Conservation (phyloP, 2,329 filamentous ascomycete genomes). For the Dothiorella sarmentorum region DNA sequence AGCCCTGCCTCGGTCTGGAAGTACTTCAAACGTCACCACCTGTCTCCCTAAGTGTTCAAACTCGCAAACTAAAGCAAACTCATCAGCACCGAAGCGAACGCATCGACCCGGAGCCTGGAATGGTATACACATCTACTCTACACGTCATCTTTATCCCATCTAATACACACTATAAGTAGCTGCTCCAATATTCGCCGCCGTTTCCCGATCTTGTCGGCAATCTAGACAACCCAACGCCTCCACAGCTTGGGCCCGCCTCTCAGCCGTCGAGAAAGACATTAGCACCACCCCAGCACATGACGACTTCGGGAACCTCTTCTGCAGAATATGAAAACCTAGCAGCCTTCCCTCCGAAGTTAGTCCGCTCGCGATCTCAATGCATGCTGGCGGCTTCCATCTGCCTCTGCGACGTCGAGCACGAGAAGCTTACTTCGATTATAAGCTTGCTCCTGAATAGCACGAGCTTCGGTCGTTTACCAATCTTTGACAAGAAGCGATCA, state of each 20-base stretch:
- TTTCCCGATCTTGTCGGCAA: not conserved
- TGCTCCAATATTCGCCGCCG: not conserved
- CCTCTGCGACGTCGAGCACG: slow-evolving; percentile 25
- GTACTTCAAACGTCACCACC: not conserved
- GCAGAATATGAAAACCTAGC: slow-evolving; percentile 24
- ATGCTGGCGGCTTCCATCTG: slow-evolving; percentile 30
- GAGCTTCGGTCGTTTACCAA: slow-evolving; percentile 22
- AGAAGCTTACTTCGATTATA: slow-evolving; percentile 48
- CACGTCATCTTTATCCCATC: not conserved
- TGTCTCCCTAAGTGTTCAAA: not conserved
- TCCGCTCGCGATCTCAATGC: slow-evolving; percentile 25
- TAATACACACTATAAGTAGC: not conserved
- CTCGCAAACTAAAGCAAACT: not conserved
- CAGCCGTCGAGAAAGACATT: not conserved
- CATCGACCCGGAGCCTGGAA: not conserved
- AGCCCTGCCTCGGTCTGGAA: not conserved
- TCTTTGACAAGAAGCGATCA: slow-evolving; percentile 19
- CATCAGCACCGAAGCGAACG: not conserved
- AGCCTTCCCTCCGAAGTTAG: not conserved
- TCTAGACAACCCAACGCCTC: not conserved
- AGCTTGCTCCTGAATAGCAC: slow-evolving; percentile 53
- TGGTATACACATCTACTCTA: not conserved
- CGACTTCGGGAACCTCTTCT: slow-evolving; percentile 25
- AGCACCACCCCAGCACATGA: slow-evolving; percentile 24
- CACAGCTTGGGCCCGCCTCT: not conserved